Evolutionary conservation across 2,329 filamentous ascomycete genomes (phyloP), one percentile per base, ranked within the genome.

Genomic region (Arthrinium puccinioides): DNA sequence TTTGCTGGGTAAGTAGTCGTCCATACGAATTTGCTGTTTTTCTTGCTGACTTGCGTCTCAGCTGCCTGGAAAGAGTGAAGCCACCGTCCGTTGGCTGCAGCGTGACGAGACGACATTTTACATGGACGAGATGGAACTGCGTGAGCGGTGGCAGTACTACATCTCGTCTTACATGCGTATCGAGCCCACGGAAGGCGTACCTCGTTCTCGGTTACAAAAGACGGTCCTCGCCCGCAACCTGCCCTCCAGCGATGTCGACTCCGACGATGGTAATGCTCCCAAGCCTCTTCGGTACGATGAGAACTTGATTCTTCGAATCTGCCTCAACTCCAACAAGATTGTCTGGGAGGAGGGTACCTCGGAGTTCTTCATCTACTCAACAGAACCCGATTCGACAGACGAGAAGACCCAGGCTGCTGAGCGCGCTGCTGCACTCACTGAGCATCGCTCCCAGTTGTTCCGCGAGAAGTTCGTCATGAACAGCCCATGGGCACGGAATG

Each of bases 101-200:
- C 71, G 75, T 36, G 77, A 82, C 34, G 79, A 84, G 48, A 79
- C 78, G 27, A 84, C 94, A 0, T 87, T 95, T 57, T 88, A 92
- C 50, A 82, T 83, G 53, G 87, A 94, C 47, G 87, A 95, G 48
- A 82, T 95, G 68, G 84, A 92, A 54, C 76, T 81, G 35, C 82
- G 82, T 39, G 81, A 87, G 44, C 74, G 79, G 26, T 98, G 92
- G 92, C 86, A 90, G 51, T 94, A 94, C 64, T 98, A 98, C 57
- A 87, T 95, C 40, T 89, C 90, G 14, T 88, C 89, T 0, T 97
- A 85, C 60, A 85, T 87, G 48, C 86, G 87, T 45, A 76, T 89
- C 18, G 87, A 95, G 53, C 85, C 87, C 2, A 98, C 92, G 0
- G 86, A 92, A 60, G 85, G 85, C 11, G 73, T 92, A 3, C 66